Evolutionary conservation across 176 grass and related monocot species (phyloP), one percentile per base, ranked within the genome.

Genomic region (Eleusine indica): DNA sequence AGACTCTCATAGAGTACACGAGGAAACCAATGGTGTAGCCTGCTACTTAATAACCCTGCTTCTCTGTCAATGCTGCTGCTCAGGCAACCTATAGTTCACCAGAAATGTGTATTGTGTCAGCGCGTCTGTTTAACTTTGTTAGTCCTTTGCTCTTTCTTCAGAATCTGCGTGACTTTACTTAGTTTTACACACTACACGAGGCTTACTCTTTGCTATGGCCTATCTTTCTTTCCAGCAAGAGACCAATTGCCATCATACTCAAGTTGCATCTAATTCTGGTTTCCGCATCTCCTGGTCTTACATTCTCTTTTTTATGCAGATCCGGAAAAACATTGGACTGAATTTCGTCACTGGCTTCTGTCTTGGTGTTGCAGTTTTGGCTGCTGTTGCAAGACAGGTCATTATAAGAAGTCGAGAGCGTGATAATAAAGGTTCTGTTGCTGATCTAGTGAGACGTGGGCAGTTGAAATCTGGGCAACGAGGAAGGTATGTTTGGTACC

Each of bases 391-490:
- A 75, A 98, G 90, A 39, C 68, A 90, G 68, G 73, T 93, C 71
- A 83, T 86, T 62, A 19, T 63, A 73, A 97, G 80, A 85, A 91
- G 32, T 19, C 75, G 22, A 52, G 84, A 81, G 22, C 74, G 77
- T 73, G 79, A 65, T 84, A 82, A 75, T 76, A 92, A 73, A 89
- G 96, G 96, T 69, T 98, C 96, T 78, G 91, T 98, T 56, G 79
- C 96, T 89, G 93, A 94, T 71, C 89, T 98, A 85, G 93, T 98
- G 68, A 94, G 91, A 69, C 93, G 96, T 40, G 96, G 96, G 12
- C 96, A 98, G 64, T 85, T 98, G 79, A 98, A 95, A 87, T 95
- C 93, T 22, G 88, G 92, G 56, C 91, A 88, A 81, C 88, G 93
- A 79, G 91, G 92, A 80, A 90, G 51, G 95, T 94, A 93, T 43